Conservation (phyloP, 345 rosid genomes). For the Eucalyptus dawsonii region DNA sequence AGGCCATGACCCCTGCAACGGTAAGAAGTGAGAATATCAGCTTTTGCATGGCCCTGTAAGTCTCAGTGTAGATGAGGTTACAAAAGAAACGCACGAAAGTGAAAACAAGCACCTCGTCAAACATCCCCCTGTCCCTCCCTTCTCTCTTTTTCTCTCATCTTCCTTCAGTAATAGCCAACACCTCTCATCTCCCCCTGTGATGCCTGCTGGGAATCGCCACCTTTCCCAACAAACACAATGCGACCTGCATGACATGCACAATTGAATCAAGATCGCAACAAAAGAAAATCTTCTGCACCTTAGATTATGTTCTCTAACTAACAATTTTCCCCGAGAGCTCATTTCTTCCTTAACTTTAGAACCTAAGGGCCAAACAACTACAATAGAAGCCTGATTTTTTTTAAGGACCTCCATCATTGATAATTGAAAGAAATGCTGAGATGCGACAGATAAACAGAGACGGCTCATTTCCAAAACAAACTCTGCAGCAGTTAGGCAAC, state of each 20-base stretch:
- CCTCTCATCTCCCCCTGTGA: neutral
- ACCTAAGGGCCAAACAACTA: neutral
- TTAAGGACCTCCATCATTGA: neutral
- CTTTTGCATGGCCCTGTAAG: neutral
- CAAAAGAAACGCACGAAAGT: neutral
- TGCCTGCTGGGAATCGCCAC: neutral
- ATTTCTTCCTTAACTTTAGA: neutral
- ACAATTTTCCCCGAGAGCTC: neutral
- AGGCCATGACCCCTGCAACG: neutral
- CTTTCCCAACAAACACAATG: conserved; percentile 1
- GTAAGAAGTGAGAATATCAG: neutral
- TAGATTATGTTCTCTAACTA: neutral
- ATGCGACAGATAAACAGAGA: neutral
- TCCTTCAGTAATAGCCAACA: neutral
- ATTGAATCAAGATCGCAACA: neutral
- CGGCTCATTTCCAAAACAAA: neutral
- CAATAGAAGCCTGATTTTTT: neutral
- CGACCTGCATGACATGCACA: neutral
- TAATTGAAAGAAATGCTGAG: neutral
- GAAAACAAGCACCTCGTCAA: neutral
- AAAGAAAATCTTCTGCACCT: neutral
- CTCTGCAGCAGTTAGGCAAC: neutral
- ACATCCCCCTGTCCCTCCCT: neutral
- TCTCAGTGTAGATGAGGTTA: neutral
- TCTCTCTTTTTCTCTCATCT: neutral